Evolutionary conservation across 2,329 filamentous ascomycete species (phyloP), one percentile per base, ranked within the genome.

Genomic region (Paraconiothyrium sp.): DNA sequence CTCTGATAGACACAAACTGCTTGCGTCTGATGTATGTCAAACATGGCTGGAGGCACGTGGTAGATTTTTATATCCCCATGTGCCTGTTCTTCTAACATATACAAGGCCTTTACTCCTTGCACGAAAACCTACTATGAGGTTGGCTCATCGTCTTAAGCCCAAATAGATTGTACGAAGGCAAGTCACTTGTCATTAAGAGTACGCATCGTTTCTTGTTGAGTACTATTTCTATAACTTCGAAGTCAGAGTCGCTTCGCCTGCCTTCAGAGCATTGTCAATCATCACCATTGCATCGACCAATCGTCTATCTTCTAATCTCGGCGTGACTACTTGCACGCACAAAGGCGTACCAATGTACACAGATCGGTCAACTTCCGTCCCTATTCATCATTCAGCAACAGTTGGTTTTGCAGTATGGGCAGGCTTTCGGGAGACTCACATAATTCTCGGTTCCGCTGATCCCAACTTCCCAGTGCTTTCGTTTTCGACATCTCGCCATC

Each of bases 401-500:
- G 41, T 6, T 6, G 24, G 1, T 10, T 22, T 16, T 24, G 37
- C 34, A 9, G 1, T 34, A 5, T 35, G 83, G 48, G 13, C 5
- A 50, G 2, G 39, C 7, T n/a, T 9, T 4, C 4, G 6, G 6
- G 27, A 30, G 14, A 74, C 75, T 73, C 66, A 78, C 88, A 90
- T 14, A 90, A 72, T 66, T 83, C 81, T 32, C 85, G 78, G 70
- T 89, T 89, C 16, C 78, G 80, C 72, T 85, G 84, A 71, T 90
- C 88, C 88, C 87, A 90, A 52, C 80, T 84, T 9, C 84, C 82
- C 27, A 87, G 60, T 1, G 79, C 67, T 58, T 78, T 75, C 3
- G 66, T 73, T 1, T 71, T 66, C 37, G 71, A 60, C 54, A 87
- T 77, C 49, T 85, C 81, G 20, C 77, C 82, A 34, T 83, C 71